These are phyloP conservation scores for Polyporus arcularius DNA, from an alignment of 768 basidiomycete species.

Conservation along the genomic window DNA sequence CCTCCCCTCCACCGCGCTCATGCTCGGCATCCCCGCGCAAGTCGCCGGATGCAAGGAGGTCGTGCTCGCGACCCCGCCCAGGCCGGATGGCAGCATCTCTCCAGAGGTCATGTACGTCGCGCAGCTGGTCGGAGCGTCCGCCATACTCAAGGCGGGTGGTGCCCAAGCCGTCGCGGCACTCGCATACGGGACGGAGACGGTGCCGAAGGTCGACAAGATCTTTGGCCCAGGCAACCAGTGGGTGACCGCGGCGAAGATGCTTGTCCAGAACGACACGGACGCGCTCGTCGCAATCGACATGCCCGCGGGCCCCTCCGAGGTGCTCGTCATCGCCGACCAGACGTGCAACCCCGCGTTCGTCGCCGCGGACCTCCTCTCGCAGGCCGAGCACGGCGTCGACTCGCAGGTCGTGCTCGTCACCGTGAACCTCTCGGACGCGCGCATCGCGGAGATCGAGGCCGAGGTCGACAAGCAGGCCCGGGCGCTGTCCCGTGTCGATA, in stretches of 20 bases:
- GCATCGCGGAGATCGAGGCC: conserved; percentile 73
- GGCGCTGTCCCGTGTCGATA: conserved; percentile 85
- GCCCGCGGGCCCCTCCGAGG: conserved; percentile 98
- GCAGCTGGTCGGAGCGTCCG: conserved; percentile 84
- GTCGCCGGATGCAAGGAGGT: conserved; percentile 93
- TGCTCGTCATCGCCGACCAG: conserved; percentile 92
- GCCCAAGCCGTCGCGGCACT: conserved; percentile 95
- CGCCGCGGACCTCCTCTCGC: conserved; percentile 94
- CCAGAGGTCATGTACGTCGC: conserved; percentile 99
- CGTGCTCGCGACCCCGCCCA: conserved; percentile 94
- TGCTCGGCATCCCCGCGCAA: conserved; percentile 97
- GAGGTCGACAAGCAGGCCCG: conserved; percentile 88
- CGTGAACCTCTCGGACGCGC: conserved; percentile 62
- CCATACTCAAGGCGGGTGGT: conserved; percentile 92
- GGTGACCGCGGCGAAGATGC: conserved; percentile 99
- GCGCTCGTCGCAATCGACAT: conserved; percentile 97
- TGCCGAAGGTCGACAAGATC: conserved; percentile 98
- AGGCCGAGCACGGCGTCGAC: conserved; percentile 97
- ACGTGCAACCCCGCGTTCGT: conserved; percentile 87
- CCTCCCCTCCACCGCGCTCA: conserved; percentile 93
- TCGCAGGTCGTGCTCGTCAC: conserved; percentile 96
- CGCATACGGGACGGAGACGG: conserved; percentile 94
- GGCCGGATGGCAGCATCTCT: conserved; percentile 88
- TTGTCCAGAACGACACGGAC: conserved; percentile 97
- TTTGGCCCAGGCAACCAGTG: conserved; percentile 99